These are phyloP conservation scores for Colletotrichum karsti DNA, from an alignment of 2,329 filamentous ascomycete genomes.

Conservation along the genomic window DNA sequence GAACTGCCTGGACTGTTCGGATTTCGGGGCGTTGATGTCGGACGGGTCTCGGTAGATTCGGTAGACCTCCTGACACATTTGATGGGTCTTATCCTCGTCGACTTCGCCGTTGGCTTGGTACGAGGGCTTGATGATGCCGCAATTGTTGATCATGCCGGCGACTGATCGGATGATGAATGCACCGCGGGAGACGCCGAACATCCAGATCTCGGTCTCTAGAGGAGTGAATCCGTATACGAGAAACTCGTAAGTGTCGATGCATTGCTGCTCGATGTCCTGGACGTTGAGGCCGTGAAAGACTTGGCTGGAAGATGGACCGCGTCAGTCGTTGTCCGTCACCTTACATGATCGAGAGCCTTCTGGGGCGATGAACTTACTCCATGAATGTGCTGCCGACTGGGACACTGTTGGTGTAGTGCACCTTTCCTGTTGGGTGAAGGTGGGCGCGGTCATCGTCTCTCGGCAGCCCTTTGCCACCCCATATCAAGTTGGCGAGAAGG, in stretches of 20 bases:
- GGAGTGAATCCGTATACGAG: conserved; percentile 21
- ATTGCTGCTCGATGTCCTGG: conserved; percentile 21
- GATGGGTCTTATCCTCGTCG: conserved; percentile 15
- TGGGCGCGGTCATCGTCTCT: not conserved
- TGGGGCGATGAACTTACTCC: conserved; percentile 7
- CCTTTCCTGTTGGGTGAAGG: conserved; percentile 10
- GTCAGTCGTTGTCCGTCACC: not conserved
- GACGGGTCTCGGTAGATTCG: conserved; percentile 33
- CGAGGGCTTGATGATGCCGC: conserved; percentile 33
- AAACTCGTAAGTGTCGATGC: conserved; percentile 31
- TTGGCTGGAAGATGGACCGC: not conserved
- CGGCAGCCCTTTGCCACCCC: not conserved
- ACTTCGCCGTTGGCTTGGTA: not conserved
- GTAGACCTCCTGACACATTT: conserved; percentile 32
- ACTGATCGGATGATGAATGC: conserved; percentile 35
- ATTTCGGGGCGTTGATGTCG: conserved; percentile 28
- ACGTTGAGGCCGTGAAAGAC: conserved; percentile 1
- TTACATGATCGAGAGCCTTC: accelerated
- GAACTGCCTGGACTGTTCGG: conserved; percentile 27
- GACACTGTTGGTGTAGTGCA: conserved; percentile 10
- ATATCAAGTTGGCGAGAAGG: conserved; percentile 29
- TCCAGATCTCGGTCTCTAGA: conserved; percentile 32
- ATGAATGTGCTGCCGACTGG: conserved; percentile 1
- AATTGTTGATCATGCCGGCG: conserved; percentile 40
- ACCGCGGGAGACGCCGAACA: conserved; percentile 38